These are phyloP conservation scores for Phytophthora gonapodyides DNA, from an alignment of 352 stramenopile genomes.

Conservation along the genomic window DNA sequence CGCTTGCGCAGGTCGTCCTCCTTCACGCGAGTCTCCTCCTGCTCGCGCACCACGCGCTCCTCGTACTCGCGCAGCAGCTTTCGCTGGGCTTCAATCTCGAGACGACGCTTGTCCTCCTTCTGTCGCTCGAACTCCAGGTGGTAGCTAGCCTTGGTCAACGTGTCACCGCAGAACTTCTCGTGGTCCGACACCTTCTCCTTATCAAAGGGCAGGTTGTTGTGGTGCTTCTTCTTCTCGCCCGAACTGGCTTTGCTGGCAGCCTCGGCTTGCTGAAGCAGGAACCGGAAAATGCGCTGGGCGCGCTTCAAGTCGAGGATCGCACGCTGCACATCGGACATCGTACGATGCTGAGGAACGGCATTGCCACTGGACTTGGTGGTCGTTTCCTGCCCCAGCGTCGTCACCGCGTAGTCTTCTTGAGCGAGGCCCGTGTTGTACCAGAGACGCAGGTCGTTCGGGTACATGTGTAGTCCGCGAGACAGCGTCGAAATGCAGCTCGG, in stretches of 20 bases:
- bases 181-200: conserved; percentile 89
- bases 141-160: conserved; percentile 85
- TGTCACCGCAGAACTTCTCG: conserved; percentile 88
- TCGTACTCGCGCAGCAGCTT: conserved; percentile 85
- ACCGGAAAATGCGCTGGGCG: conserved; percentile 83
- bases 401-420: conserved; percentile 88
- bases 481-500: conserved; percentile 87
- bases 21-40: conserved; percentile 49
- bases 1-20: conserved; percentile 69
- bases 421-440: conserved; percentile 89
- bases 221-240: conserved; percentile 64
- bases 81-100: conserved; percentile 83
- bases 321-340: conserved; percentile 89
- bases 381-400: conserved; percentile 77
- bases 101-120: conserved; percentile 81
- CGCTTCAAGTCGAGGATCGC: conserved; percentile 86
- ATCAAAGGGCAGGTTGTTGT: conserved; percentile 69
- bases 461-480: conserved; percentile 78
- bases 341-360: conserved; percentile 59
- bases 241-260: conserved; percentile 21
- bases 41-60: conserved; percentile 70
- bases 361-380: conserved; percentile 42
- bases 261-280: conserved; percentile 75
- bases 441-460: conserved; percentile 75
- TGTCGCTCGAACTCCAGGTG: conserved; percentile 91